These are phyloP conservation scores for Eremochloa ophiuroides DNA, from an alignment of 176 grass and related monocot genomes.

Conservation along the genomic window DNA sequence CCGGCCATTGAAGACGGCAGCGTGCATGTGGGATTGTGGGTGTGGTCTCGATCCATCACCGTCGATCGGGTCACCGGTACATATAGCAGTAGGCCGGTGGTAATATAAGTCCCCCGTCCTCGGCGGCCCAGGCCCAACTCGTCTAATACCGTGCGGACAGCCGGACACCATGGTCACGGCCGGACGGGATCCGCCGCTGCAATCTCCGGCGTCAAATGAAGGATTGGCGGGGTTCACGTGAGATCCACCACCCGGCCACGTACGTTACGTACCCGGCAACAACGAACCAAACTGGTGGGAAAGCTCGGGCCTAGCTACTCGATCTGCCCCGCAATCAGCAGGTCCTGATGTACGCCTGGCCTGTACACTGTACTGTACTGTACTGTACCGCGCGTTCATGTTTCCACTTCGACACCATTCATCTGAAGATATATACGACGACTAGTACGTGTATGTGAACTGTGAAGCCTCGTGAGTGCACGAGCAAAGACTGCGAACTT, in stretches of 20 bases:
- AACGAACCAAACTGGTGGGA: neutral
- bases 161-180: neutral
- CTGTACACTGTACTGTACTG: too few species aligned
- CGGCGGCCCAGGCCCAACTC: neutral
- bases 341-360: neutral
- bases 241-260: too few species aligned
- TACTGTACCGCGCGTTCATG: too few species aligned
- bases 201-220: neutral
- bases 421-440: neutral
- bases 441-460: too few species aligned
- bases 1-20: slow-evolving; percentile 1
- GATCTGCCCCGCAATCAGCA: neutral
- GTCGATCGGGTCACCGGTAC: neutral
- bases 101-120: too few species aligned
- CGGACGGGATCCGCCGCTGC: too few species aligned
- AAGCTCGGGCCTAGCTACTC: neutral
- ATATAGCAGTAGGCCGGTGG: too few species aligned
- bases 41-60: neutral
- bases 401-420: too few species aligned
- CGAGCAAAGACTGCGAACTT: neutral
- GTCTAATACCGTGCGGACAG: neutral
- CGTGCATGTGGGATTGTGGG: neutral
- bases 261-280: too few species aligned
- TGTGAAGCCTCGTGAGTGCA: neutral
- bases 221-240: slow-evolving; percentile 6